Base-by-base conservation (phyloP, 2,329 filamentous ascomycete genomes). In the Hymenoscyphus salicellus region DNA sequence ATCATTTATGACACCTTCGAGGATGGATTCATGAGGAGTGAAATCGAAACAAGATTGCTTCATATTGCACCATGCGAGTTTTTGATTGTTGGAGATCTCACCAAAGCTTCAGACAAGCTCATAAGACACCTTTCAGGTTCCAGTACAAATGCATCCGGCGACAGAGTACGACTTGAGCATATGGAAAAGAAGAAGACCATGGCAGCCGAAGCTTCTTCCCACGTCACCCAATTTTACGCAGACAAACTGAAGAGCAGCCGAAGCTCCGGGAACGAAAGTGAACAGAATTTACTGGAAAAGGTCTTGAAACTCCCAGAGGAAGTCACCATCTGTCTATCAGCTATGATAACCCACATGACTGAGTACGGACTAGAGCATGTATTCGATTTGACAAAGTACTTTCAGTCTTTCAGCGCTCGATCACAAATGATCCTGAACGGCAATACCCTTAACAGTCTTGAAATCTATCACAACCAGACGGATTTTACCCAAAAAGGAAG, bases 51-150 rank as follows among this genome's bases (percentile, higher is more conserved):
- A 0, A 83, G 95, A n/a, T 80, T 99, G 30, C 81, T 99, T 33
- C 95, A 99, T 75, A 96, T 99, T 69, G 92, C 94, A 0, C 95
- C 95, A 0, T 97, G 93, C 78, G 95, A 99, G 76, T 92, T 99
- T 67, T 82, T 99, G 36, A 90, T 99, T 55, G 92, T 99, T 1
- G 95, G 95, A 16, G 88, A 95, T 16, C 84, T 98, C 16, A 95
- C 93, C 0, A 93, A 90, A 72, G 91, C 92, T 0, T 97, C 93
- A 0, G 92, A 98, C 49, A 98, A 98, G 78, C 84, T 99, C 30
- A 84, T 99, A 6, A 86, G 91, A 67, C 93, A 98, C 77, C 83
- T 99, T 0, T 94, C 94, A 0, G 91, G 92, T 1, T 95, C 89
- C 75, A 95, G 87, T 71, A 93, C 89, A 58, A 97, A 96, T 72